Base-by-base conservation (phyloP, 202 grass and related monocot genomes). In the Cymbopogon flexuosus region DNA sequence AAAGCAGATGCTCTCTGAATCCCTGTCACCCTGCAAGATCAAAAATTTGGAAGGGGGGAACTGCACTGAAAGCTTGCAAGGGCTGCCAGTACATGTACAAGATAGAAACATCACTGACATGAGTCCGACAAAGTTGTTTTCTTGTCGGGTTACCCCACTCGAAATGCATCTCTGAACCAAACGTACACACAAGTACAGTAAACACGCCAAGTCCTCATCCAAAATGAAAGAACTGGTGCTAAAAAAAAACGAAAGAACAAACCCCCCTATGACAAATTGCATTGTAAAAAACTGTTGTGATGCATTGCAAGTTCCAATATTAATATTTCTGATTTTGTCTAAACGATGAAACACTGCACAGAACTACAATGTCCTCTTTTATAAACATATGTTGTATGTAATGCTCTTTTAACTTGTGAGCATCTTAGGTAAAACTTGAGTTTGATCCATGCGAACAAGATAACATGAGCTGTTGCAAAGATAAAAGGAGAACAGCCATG, bases 1-100 rank as follows among this genome's bases (percentile, higher is more conserved):
- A 69, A 84, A 84, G 52, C 31, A 61, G 86, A 79, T 84, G 83
- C 85, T 67, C 85, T 56, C 67, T 56, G 62, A 79, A 79, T 67
- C 76, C n/a, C 61, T 66, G 41, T 37, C 68, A 24, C 75, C 68
- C 75, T 75, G 75, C 51, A 54, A 79, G 62, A 75, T 68, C 62
- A 84, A 62, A n/a, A 75, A 14, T 42, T 68, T 69, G 56, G 39
- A 73, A 75, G 62, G 61, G 75, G 54, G 8, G 10, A 74, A 70
- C 73, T 87, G 73, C 65, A 72, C 46, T 57, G 7, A 2, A 65
- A 59, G 1, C 45, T 68, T 78, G 51, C 61, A 47, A 82, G 73
- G 36, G 35, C 58, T 49, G 67, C 21, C 57, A 59, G 46, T 45
- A 13, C 18, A 57, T 40, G 42, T 65, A 18, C 65, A 51, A 5